Evolutionary conservation across 495 filamentous ascomycete species (phyloP).

Genomic region (Trichocladium antarcticum): DNA sequence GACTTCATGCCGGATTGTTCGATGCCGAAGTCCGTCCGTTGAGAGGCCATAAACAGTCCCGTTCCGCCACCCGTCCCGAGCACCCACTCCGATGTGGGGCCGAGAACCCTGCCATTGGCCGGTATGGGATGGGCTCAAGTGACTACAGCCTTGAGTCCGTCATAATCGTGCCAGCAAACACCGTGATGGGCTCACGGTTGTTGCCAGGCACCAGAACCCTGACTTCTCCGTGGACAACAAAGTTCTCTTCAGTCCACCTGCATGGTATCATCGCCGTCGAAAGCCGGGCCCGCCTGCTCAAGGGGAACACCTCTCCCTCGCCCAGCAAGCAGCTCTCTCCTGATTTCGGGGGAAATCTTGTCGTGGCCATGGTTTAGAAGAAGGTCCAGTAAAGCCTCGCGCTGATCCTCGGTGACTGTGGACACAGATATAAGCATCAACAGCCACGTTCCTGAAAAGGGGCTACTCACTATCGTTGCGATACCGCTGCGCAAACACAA

Average conservation of each 20-base stretch:
- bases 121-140: too few relatives aligned
- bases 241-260: slow-evolving; percentile 40
- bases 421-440: neutral
- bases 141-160: too few relatives aligned
- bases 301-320: slow-evolving; percentile 68
- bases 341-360: slow-evolving; percentile 79
- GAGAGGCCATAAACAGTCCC: too few relatives aligned
- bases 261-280: slow-evolving; percentile 89
- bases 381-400: slow-evolving; percentile 83
- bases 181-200: too few relatives aligned
- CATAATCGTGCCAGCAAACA: too few relatives aligned
- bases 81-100: too few relatives aligned
- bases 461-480: slow-evolving; percentile 58
- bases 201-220: too few relatives aligned
- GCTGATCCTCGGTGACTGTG: slow-evolving; percentile 49
- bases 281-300: slow-evolving; percentile 40
- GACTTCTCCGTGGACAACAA: neutral
- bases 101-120: too few relatives aligned
- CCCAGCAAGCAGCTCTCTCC: slow-evolving; percentile 81
- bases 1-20: too few relatives aligned
- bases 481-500: slow-evolving; percentile 90
- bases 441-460: neutral
- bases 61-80: too few relatives aligned
- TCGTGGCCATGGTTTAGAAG: slow-evolving; percentile 79
- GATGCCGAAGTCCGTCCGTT: too few relatives aligned